These are phyloP conservation scores for Adiantum capillusveneris DNA, from an alignment of 75 land plant species.

Conservation along the genomic window DNA sequence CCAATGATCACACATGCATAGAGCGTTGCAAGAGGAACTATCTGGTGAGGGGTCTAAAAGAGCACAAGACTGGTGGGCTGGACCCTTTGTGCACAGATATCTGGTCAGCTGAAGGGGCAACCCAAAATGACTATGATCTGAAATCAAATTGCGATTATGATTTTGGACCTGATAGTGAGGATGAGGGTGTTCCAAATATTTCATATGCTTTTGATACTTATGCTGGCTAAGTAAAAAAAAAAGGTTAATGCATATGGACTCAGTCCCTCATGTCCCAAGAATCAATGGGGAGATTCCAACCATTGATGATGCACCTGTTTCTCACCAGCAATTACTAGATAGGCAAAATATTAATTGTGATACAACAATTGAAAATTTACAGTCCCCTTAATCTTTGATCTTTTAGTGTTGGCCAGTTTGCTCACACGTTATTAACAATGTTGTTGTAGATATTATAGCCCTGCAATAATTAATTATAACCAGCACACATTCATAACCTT, in stretches of 20 bases:
- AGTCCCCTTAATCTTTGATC: too few relatives aligned
- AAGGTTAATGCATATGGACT: constrained; percentile 63
- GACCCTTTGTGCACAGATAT: neutral
- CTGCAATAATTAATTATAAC: too few relatives aligned
- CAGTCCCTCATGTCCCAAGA: constrained; percentile 80
- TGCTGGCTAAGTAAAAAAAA: constrained; percentile 71
- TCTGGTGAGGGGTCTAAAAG: neutral
- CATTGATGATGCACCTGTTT: constrained; percentile 58
- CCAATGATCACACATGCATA: constrained; percentile 21
- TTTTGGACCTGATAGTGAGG: constrained; percentile 13
- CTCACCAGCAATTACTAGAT: constrained; percentile 68
- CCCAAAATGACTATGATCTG: neutral
- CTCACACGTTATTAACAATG: too few relatives aligned
- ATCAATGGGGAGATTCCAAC: constrained; percentile 76
- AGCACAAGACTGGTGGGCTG: neutral
- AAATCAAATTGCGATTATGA: neutral
- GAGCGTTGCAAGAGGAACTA: constrained; percentile 70
- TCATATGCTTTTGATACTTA: constrained; percentile 41
- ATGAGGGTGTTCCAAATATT: constrained; percentile 27
- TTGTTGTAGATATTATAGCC: too few relatives aligned
- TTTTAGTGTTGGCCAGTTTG: too few relatives aligned
- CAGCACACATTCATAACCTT: too few relatives aligned
- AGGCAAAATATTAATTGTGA: constrained; percentile 39
- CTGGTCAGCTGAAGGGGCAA: neutral
- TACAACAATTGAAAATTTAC: too few relatives aligned